A percentile compares a stretch with the other conserved stretches of the same genome.
Evolutionary conservation across 2,329 filamentous ascomycete genomes (phyloP).

Genomic region (Stagonosporopsis chrysanthemi): DNA sequence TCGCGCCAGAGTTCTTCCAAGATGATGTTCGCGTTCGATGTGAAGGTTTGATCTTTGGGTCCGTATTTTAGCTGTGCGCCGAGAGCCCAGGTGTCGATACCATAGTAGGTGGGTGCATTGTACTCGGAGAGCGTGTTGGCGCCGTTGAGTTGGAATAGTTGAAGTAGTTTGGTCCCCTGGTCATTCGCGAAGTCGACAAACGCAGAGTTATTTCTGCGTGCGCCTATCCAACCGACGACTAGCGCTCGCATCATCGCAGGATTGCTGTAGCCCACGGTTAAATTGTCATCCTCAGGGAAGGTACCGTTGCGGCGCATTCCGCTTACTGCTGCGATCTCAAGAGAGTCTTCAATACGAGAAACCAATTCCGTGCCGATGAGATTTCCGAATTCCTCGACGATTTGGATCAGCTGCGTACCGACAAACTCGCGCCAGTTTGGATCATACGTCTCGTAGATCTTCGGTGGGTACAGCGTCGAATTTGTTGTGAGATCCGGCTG

Average conservation of each 20-base stretch:
- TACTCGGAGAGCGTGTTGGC: slow-evolving; percentile 49
- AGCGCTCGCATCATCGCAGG: slow-evolving; percentile 53
- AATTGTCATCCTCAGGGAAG: slow-evolving; percentile 14
- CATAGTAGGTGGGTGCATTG: slow-evolving; percentile 54
- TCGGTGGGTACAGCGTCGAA: slow-evolving; percentile 10
- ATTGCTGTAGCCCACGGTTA: slow-evolving; percentile 49
- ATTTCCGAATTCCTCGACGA: slow-evolving; percentile 47
- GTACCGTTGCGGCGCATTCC: slow-evolving; percentile 19
- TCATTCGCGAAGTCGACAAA: slow-evolving; percentile 50
- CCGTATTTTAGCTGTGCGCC: slow-evolving; percentile 52
- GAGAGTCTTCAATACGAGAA: slow-evolving; percentile 15
- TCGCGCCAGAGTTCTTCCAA: slow-evolving; percentile 47
- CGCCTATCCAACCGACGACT: slow-evolving; percentile 53
- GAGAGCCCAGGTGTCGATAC: slow-evolving; percentile 53
- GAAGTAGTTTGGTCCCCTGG: slow-evolving; percentile 40
- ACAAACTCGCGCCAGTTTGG: slow-evolving; percentile 52
- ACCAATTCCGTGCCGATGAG: slow-evolving; percentile 36
- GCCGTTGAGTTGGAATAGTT: slow-evolving; percentile 34
- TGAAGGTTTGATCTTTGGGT: slow-evolving; percentile 37
- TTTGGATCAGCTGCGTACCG: slow-evolving; percentile 47
- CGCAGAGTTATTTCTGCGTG: slow-evolving; percentile 48
- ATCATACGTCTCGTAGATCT: slow-evolving; percentile 21
- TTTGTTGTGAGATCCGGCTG: slow-evolving; percentile 14
- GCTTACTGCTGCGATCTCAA: slow-evolving; percentile 15
- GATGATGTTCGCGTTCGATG: slow-evolving; percentile 10